Base-by-base conservation (phyloP, 129 eudicot genomes). In the Lactuca sativa region DNA sequence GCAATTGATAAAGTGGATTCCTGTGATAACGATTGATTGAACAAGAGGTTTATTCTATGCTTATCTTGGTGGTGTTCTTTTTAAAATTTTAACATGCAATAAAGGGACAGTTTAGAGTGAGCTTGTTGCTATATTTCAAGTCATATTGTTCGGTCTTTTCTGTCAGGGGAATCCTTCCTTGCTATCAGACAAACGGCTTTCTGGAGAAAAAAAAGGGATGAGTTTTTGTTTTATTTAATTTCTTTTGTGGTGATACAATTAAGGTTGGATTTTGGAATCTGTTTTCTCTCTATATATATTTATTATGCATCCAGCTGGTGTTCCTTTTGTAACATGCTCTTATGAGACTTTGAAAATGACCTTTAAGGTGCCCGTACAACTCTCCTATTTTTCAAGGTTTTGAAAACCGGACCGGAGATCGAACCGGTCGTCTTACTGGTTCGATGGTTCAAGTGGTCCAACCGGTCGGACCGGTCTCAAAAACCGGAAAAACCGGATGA, bases 21-120 rank as follows among this genome's bases (percentile, higher is more conserved):
- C 51, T 60, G 54, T 33, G 77, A 79, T 34, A 69, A 57, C 54
- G 84, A 83, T 63, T 79, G 79, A 66, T 73, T 65, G 64, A 67
- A 62, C 74, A 72, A 36, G 31, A 64, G 58, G 59, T 57, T 79
- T 68, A 83, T 83, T 80, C 84, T 76, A 79, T 64, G 80, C 88
- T 80, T 77, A 79, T 83, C 82, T 72, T 60, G 59, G 10, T 15
- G 15, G 52, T 47, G 52, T 47, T 11, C 52, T 47, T 47, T 47
- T 47, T 40, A 25, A 25, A 25, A 25, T 25, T 25, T 25, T 25
- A n/a, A 16, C 31, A 21, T 33, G 64, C 31, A 60, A 62, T 17
- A 77, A 47, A 5, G 65, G 66, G 71, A 60, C 59, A 62, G 40
- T 33, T 7, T 43, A 43, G 32, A 62, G 60, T 14, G 67, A 57